phyloP scores from a whole-genome alignment of 2,329 filamentous ascomycete genomes.

The Amauroascus niger region DNA sequence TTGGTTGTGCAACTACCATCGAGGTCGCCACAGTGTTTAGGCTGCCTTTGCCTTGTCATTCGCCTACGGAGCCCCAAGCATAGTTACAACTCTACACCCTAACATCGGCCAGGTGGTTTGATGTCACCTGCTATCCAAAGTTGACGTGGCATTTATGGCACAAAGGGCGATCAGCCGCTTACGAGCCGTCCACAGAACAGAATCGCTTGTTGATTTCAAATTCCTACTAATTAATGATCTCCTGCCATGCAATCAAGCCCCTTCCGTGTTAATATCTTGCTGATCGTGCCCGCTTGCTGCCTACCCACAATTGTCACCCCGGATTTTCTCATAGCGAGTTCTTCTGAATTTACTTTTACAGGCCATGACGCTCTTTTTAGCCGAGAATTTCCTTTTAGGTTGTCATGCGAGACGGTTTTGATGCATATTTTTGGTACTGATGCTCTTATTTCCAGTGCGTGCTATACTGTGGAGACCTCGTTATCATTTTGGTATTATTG shows the following conservation, averaged over 20 bases:
- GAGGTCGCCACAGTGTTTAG: neutral
- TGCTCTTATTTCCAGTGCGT: neutral
- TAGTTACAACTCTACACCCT: neutral
- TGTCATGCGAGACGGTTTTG: neutral
- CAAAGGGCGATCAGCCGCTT: neutral
- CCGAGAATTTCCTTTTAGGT: neutral
- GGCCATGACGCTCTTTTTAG: neutral
- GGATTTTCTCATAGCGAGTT: neutral
- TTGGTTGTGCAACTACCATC: constrained; percentile 4
- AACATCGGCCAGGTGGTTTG: neutral
- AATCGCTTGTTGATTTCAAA: neutral
- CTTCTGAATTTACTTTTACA: neutral
- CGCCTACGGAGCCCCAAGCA: neutral
- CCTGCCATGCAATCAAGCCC: neutral
- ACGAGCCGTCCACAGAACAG: neutral
- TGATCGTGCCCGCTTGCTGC: neutral
- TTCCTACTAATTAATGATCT: neutral
- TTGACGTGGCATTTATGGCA: neutral
- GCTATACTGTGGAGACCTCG: neutral
- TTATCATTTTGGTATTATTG: neutral
- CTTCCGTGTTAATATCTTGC: neutral
- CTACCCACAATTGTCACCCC: neutral
- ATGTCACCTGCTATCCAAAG: neutral
- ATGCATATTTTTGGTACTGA: neutral
- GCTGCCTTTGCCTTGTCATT: neutral